These are phyloP conservation scores for Debaryomyces hansenii DNA, from an alignment of 805 yeast genomes.

Conservation along the genomic window DNA sequence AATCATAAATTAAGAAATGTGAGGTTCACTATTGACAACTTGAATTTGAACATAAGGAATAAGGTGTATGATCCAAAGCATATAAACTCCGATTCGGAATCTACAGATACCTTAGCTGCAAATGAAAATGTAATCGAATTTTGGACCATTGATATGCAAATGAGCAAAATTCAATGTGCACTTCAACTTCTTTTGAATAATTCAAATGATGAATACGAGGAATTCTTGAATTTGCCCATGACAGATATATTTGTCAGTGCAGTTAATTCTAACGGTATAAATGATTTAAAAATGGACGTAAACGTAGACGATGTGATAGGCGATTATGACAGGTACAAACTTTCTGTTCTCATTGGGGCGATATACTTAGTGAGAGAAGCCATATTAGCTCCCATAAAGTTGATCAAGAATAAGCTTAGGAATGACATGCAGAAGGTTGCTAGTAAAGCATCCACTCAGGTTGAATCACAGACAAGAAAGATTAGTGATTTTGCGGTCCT, in stretches of 20 bases:
- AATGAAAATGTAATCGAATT: constrained; percentile 7
- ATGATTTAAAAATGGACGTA: constrained; percentile 13
- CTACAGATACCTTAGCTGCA: constrained; percentile 29
- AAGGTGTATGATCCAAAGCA: neutral
- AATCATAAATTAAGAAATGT: constrained; percentile 20
- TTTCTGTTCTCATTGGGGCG: constrained; percentile 34
- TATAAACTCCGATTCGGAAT: constrained; percentile 14
- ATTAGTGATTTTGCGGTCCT: constrained; percentile 4
- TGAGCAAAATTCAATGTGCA: constrained; percentile 14
- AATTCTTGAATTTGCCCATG: constrained; percentile 24
- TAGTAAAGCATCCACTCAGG: neutral
- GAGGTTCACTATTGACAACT: constrained; percentile 12
- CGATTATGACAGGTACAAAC: constrained; percentile 27
- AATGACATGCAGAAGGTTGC: constrained; percentile 17
- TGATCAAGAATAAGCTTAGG: constrained; percentile 20
- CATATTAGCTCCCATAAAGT: constrained; percentile 27
- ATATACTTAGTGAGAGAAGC: constrained; percentile 29
- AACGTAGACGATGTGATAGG: constrained; percentile 16
- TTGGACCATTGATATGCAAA: constrained; percentile 21
- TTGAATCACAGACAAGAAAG: neutral
- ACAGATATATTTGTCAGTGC: constrained; percentile 12
- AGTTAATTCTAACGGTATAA: constrained; percentile 3
- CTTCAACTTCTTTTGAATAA: constrained; percentile 21
- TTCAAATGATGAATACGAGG: constrained; percentile 11
- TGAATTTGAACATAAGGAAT: constrained; percentile 8